phyloP scores from a whole-genome alignment of 1,139 yeast species.

The Groenewaldozyma sp. region DNA sequence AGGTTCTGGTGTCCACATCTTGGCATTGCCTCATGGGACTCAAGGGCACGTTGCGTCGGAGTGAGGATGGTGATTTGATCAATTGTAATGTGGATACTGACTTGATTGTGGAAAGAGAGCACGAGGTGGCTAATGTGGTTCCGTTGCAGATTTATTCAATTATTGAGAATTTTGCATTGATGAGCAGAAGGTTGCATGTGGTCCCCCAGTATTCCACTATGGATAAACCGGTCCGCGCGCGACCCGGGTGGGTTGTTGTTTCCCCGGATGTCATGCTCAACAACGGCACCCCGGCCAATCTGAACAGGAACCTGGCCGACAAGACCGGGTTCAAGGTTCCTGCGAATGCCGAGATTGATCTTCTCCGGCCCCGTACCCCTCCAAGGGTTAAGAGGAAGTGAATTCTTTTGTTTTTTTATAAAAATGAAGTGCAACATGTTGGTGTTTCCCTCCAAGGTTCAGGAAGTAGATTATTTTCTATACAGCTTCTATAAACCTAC shows the following conservation, averaged over 20 bases:
- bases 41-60: slow-evolving; percentile 84
- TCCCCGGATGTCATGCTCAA: slow-evolving; percentile 73
- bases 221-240: slow-evolving; percentile 47
- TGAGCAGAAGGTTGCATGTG: slow-evolving; percentile 74
- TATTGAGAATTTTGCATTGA: slow-evolving; percentile 83
- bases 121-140: slow-evolving; percentile 38
- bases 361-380: slow-evolving; percentile 77
- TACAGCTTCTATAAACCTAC: slow-evolving; percentile 4
- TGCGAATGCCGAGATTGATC: slow-evolving; percentile 62
- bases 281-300: slow-evolving; percentile 50
- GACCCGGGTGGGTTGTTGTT: slow-evolving; percentile 88
- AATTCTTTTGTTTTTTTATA: no score
- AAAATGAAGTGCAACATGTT: neutral
- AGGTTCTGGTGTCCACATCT: slow-evolving; percentile 22
- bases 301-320: slow-evolving; percentile 22
- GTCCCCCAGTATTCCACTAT: slow-evolving; percentile 48
- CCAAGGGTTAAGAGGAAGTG: slow-evolving; percentile 16
- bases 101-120: slow-evolving; percentile 33
- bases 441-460: neutral
- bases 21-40: slow-evolving; percentile 99
- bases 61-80: slow-evolving; percentile 73
- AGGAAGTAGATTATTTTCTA: no score
- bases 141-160: slow-evolving; percentile 73
- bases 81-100: slow-evolving; percentile 93
- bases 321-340: slow-evolving; percentile 47